A percentile compares a stretch with the other conserved stretches of the same genome.
These are phyloP conservation scores for Xanthoceras sorbifolium DNA, from an alignment of 345 rosid species.

Conservation along the genomic window DNA sequence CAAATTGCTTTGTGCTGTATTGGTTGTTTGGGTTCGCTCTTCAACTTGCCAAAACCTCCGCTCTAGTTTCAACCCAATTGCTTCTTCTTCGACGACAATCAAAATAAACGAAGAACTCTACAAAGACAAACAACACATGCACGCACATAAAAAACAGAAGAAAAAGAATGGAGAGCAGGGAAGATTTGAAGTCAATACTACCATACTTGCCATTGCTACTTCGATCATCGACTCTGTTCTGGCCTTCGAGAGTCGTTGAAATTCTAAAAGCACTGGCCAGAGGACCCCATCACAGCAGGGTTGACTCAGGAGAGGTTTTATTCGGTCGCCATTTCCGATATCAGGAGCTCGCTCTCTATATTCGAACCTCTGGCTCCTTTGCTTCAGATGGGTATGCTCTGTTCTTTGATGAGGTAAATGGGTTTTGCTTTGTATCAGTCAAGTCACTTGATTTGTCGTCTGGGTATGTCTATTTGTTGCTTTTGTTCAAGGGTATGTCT, in stretches of 20 bases:
- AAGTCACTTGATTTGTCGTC: neutral
- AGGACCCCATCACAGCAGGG: constrained; percentile 63
- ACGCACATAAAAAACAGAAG: too few species aligned
- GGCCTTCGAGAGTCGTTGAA: constrained; percentile 71
- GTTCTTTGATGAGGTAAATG: constrained; percentile 66
- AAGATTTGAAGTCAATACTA: constrained; percentile 57
- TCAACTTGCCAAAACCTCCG: too few species aligned
- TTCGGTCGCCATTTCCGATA: constrained; percentile 53
- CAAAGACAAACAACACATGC: too few species aligned
- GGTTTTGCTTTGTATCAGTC: neutral
- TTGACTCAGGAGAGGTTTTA: constrained; percentile 65
- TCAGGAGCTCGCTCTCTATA: constrained; percentile 51
- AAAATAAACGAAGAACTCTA: too few species aligned
- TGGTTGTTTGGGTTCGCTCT: too few species aligned
- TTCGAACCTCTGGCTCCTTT: constrained; percentile 43
- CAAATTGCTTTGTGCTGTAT: too few species aligned
- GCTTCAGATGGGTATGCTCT: constrained; percentile 59
- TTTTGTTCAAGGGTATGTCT: neutral
- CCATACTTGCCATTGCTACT: constrained; percentile 51
- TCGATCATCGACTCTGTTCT: constrained; percentile 54
- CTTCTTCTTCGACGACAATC: too few species aligned
- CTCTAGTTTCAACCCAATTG: too few species aligned
- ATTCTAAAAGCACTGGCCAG: constrained; percentile 56
- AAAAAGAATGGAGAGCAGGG: constrained; percentile 51
- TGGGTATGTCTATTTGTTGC: neutral